Evolutionary conservation across 108 stramenopile species (phyloP).

Genomic region (Parmales sp.): DNA sequence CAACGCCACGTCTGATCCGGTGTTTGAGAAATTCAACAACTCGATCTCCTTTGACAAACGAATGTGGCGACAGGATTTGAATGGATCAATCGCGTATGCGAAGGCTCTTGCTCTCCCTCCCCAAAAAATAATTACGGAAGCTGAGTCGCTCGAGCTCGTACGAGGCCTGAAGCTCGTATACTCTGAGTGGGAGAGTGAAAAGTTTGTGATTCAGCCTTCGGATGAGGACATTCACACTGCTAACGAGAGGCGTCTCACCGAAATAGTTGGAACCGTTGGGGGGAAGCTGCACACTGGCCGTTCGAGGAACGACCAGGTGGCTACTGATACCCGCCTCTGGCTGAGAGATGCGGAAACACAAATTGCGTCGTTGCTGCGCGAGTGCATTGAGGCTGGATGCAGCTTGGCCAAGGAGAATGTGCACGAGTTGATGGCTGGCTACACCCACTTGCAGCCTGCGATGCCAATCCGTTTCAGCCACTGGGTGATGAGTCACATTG

Average conservation of each 20-base stretch:
- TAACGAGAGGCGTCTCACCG: constrained; percentile 94
- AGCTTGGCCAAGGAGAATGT: constrained; percentile 69
- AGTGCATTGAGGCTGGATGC: constrained; percentile 56
- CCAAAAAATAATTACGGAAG: constrained; percentile 69
- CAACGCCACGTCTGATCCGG: constrained; percentile 84
- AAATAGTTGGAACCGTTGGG: constrained; percentile 82
- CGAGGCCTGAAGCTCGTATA: constrained; percentile 68
- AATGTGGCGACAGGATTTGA: constrained; percentile 92
- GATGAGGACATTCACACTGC: constrained; percentile 99
- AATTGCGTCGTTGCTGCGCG: constrained; percentile 59
- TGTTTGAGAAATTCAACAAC: constrained; percentile 99
- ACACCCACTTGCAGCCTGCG: constrained; percentile 98
- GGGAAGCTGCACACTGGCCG: constrained; percentile 97
- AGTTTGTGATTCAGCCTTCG: constrained; percentile 69
- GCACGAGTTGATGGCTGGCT: constrained; percentile 94
- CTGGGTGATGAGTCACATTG: constrained; percentile 89
- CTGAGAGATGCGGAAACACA: constrained; percentile 69
- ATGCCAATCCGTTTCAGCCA: constrained; percentile 93
- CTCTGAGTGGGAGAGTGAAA: constrained; percentile 70
- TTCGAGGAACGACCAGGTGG: constrained; percentile 92
- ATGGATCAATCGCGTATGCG: constrained; percentile 89
- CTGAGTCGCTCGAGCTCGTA: constrained; percentile 57
- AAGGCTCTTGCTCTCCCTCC: constrained; percentile 50
- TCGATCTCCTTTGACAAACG: constrained; percentile 85
- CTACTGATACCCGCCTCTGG: constrained; percentile 95